Base-by-base conservation (phyloP, 805 yeast genomes). In the Candida tammaniensis region DNA sequence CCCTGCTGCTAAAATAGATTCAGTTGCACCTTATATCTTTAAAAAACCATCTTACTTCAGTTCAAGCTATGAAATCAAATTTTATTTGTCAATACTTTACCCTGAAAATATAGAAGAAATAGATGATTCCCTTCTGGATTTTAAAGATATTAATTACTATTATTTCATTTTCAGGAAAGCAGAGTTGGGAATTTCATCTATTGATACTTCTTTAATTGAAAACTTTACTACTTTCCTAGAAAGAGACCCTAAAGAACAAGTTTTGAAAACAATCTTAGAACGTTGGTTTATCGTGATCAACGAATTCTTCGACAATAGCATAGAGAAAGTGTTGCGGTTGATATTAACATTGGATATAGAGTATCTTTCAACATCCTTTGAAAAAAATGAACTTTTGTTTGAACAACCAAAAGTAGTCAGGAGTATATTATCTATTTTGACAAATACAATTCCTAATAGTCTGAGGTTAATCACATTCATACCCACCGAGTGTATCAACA, bases 201-300 rank as follows among this genome's bases (percentile, higher is more conserved):
- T 20, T 4, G 29, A 34, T 5, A 16, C 9, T 20, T 3, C 11
- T 10, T 39, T 44, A 15, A 27, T 35, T 1, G 33, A 31, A 5
- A 7, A 30, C 3, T 54, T 54, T 22, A 8, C 46, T 3, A 31
- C 33, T n/a, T 44, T 39, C 19, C 17, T 52, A 7, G 15, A 30
- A 5, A 17, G 29, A 7, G 22, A 30, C 4, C 31, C 29, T 11
- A 28, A 28, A 7, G 13, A 25, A 3, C 27, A 31, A 11, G 34
- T 67, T 0, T 14, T 44, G 3, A 18, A 28, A 1, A 35, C 39
- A 10, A 32, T 55, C 1, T 65, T 79, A 33, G 30, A 47, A 7
- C 72, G 86, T 46, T 82, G 87, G 87, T 47, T 69, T 24, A 71
- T 80, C 1, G 39, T 81, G 1, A 35, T 70, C 25, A 61, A 74